Percentiles rank a stretch among this genome's conserved stretches.
Evolutionary conservation across 78 protist genomes (phyloP).

Genomic region (Dictyostelium firmibasis): DNA sequence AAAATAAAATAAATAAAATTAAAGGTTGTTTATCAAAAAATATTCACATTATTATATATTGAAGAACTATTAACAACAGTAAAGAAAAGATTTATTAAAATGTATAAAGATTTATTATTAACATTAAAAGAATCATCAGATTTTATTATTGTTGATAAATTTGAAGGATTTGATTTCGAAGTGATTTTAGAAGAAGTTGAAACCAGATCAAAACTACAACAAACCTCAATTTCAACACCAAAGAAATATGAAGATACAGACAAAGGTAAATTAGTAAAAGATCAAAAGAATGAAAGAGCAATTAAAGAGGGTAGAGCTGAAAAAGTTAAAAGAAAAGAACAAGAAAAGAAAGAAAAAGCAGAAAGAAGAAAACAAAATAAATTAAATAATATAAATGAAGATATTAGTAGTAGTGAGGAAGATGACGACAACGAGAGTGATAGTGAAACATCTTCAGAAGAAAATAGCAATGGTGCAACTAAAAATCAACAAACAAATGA

Average conservation of each 20-base stretch:
- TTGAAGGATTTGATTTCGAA: conserved; percentile 37
- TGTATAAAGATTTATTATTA: conserved; percentile 52
- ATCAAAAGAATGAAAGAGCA: conserved; percentile 31
- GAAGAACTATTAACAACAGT: conserved; percentile 76
- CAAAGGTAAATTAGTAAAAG: conserved; percentile 30
- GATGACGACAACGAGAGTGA: neutral
- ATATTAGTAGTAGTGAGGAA: neutral
- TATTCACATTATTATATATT: conserved; percentile 70
- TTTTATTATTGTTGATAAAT: conserved; percentile 1
- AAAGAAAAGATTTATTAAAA: conserved; percentile 55
- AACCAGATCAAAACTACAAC: conserved; percentile 15
- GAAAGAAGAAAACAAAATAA: conserved; percentile 6
- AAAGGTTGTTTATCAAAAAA: conserved; percentile 84
- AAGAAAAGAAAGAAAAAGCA: neutral
- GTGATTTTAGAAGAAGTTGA: conserved; percentile 16
- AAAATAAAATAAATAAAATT: no score
- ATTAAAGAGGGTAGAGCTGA: conserved; percentile 23
- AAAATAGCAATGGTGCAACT: neutral
- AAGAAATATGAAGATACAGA: conserved; percentile 45
- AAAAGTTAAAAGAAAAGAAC: neutral
- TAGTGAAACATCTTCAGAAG: neutral
- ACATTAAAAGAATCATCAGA: conserved; percentile 45
- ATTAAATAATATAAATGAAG: neutral
- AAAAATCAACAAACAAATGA: neutral
- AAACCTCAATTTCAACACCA: conserved; percentile 8